Base-by-base conservation (phyloP, 768 basidiomycete species). In the Coprinellus micaceus region DNA sequence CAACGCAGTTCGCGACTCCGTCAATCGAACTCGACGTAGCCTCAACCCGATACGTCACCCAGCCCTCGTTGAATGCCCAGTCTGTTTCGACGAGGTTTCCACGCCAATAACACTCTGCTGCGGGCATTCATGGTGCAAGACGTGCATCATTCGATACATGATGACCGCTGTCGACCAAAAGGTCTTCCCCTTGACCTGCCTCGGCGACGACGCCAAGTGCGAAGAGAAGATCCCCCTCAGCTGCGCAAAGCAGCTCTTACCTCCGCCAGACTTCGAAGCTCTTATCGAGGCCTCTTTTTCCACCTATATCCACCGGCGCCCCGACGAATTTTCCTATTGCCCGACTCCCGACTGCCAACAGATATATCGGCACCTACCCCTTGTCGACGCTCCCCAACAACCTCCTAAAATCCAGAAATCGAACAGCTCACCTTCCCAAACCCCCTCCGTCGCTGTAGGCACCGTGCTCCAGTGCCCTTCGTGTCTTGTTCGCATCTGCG, bases 311-410 rank as follows among this genome's bases (percentile, higher is more conserved):
- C 81, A 85, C 57, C 69, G 79, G 2, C 79, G 79, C 36, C 75
- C 86, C 0, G 69, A 76, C 7, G 85, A 90, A 56, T 86, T 87
- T 61, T 77, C 82, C 57, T 85, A 83, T 61, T 93, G 91, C 68
- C 90, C 91, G 0, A 85, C 89, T 0, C 85, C 91, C 0, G 88
- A 92, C 65, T 93, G 91, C 61, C 73, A 74, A 0, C 86, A 90
- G 62, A 76, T 91, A 5, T 93, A 92, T 65, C 83, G 88, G 25
- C 64, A 77, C 2, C 79, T 77, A 0, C 71, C 47, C 25, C 55
- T 47, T 30, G 40, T 56, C 29, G 22, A 50, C 19, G 48, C 40
- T 21, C 37, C 55, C 3, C 45, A 22, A 12, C n/a, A 47, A 3
- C 24, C 49, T 15, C 2, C 15, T 78, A 1, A 67, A 66, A 11